Evolutionary conservation across 2,329 filamentous ascomycete genomes (phyloP).

Genomic region (Ceratocystis cubensis): DNA sequence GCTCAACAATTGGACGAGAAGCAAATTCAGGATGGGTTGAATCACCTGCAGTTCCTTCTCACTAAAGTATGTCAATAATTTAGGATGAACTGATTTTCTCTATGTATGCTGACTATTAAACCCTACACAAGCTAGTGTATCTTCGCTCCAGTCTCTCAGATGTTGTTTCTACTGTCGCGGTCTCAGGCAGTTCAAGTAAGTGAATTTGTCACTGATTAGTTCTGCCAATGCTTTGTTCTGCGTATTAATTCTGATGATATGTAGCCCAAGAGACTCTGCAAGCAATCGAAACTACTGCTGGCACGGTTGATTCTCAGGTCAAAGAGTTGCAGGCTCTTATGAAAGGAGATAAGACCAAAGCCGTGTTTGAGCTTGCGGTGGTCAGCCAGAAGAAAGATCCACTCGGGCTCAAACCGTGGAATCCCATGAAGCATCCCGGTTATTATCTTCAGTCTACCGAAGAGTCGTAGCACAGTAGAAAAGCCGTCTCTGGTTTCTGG

Average conservation of each 20-base stretch:
- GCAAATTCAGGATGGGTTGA: constrained; percentile 19
- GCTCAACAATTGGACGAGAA: constrained; percentile 18
- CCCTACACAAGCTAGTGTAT: constrained; percentile 17
- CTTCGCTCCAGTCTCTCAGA: constrained; percentile 20
- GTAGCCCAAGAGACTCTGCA: constrained; percentile 37
- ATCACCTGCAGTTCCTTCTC: constrained; percentile 19
- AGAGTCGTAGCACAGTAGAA: background rate
- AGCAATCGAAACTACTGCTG: constrained; percentile 22
- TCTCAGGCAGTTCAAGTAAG: constrained; percentile 15
- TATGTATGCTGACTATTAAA: constrained; percentile 1
- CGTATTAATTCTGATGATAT: background rate
- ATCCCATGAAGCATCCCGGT: constrained; percentile 44
- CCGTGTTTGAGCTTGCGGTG: constrained; percentile 40
- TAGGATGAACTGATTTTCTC: background rate
- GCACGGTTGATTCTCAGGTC: constrained; percentile 26
- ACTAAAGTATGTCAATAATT: constrained; percentile 19
- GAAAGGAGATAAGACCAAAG: constrained; percentile 35
- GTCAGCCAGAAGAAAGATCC: constrained; percentile 44
- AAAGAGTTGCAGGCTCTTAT: constrained; percentile 39
- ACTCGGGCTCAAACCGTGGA: constrained; percentile 47
- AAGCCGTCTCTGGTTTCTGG: too few relatives aligned
- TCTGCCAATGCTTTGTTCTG: background rate
- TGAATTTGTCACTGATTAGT: background rate
- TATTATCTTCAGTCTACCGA: constrained; percentile 32
- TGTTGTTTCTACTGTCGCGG: constrained; percentile 18